phyloP scores from a whole-genome alignment of 2,329 filamentous ascomycete genomes.

The Ceratocystis lukuohia region DNA sequence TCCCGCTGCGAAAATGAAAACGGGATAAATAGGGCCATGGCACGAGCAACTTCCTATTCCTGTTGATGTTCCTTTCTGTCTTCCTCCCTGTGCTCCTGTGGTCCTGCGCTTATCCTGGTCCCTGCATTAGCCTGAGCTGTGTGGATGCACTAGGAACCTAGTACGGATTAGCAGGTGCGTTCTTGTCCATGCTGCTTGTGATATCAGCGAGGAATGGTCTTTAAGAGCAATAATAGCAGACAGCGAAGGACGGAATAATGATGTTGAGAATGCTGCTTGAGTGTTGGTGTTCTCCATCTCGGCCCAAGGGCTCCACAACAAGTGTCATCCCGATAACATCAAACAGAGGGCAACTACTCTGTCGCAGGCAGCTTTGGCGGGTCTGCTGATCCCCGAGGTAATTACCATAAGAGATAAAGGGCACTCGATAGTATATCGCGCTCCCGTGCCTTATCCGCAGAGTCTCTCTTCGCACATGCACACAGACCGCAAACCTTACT shows the following conservation, averaged over 20 bases:
- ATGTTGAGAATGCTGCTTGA: background rate
- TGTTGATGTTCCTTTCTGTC: background rate
- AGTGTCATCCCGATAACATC: background rate
- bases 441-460: background rate
- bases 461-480: too few species aligned
- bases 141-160: background rate
- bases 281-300: too few species aligned
- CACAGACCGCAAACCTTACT: background rate
- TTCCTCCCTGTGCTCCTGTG: background rate
- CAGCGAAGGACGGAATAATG: background rate
- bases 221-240: background rate
- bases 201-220: background rate
- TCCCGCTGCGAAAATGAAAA: background rate
- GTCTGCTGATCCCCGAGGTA: background rate
- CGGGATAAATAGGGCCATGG: background rate
- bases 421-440: background rate
- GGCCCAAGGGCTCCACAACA: background rate
- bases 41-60: background rate
- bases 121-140: conserved; percentile 2
- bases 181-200: background rate
- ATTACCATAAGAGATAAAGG: background rate
- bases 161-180: background rate
- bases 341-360: background rate
- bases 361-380: background rate
- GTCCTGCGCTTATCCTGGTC: background rate